Percentiles rank a stretch among this genome's conserved stretches.
These are phyloP conservation scores for Cryphonectria carpinicola DNA, from an alignment of 2,329 filamentous ascomycete genomes.

Conservation along the genomic window DNA sequence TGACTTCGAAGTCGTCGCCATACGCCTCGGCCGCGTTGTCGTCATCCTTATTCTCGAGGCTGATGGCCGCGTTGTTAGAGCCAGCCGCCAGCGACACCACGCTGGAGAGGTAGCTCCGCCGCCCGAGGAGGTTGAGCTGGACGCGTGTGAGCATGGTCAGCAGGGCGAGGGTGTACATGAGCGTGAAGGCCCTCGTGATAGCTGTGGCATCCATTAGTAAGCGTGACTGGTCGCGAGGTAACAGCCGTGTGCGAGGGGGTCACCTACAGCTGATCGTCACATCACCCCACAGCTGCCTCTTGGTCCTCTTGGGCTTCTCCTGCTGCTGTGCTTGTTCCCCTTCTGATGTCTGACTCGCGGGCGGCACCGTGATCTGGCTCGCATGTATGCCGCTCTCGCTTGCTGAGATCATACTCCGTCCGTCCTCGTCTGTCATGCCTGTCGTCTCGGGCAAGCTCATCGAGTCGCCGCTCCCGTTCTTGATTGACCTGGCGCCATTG, in stretches of 20 bases:
- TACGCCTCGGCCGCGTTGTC: slow-evolving; percentile 80
- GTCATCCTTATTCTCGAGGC: slow-evolving; percentile 90
- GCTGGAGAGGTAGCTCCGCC: slow-evolving; percentile 92
- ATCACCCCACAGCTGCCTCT: slow-evolving; percentile 95
- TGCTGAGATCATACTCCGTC: slow-evolving; percentile 73
- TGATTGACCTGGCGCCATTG: slow-evolving; percentile 48
- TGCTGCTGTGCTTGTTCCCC: slow-evolving; percentile 36
- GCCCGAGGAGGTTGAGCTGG: slow-evolving; percentile 94
- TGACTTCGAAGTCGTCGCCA: slow-evolving; percentile 94
- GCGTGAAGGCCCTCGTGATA: slow-evolving; percentile 85
- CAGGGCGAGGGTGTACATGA: slow-evolving; percentile 88
- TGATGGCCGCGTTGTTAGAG: slow-evolving; percentile 75
- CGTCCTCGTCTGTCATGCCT: slow-evolving; percentile 82
- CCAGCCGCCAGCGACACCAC: slow-evolving; percentile 89
- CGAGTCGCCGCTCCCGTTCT: slow-evolving; percentile 55
- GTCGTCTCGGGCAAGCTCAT: slow-evolving; percentile 65
- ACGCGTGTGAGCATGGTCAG: slow-evolving; percentile 91
- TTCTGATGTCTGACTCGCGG: slow-evolving; percentile 46
- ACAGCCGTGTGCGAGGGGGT: neutral
- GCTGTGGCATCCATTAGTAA: slow-evolving; percentile 54
- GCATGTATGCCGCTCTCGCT: slow-evolving; percentile 84
- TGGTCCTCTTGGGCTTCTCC: slow-evolving; percentile 71
- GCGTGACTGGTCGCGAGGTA: neutral
- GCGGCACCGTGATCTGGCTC: slow-evolving; percentile 70
- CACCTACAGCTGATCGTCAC: slow-evolving; percentile 89